Conservation (phyloP, 2,329 filamentous ascomycete species). For the Penicillium crustosum region DNA sequence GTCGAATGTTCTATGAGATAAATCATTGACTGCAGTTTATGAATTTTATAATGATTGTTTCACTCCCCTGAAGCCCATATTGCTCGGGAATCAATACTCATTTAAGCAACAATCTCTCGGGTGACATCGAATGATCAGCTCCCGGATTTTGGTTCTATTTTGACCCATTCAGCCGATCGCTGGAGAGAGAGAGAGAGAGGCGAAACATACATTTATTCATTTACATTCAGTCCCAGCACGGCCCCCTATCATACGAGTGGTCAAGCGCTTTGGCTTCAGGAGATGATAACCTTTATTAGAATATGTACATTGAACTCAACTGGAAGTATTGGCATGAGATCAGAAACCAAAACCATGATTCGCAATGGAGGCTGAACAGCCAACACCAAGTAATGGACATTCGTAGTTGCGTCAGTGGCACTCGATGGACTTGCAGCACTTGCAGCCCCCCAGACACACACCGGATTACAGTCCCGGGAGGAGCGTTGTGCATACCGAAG, state of each 20-base stretch:
- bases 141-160: not conserved
- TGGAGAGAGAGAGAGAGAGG: no score
- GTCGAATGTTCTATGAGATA: constrained; percentile 2
- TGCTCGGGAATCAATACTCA: not conserved
- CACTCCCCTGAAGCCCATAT: not conserved
- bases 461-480: not conserved
- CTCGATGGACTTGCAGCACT: not conserved
- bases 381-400: not conserved
- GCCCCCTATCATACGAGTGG: not conserved
- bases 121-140: not conserved
- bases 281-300: constrained; percentile 1
- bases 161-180: not conserved
- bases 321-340: not conserved
- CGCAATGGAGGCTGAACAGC: not conserved
- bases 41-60: constrained; percentile 1
- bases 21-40: constrained; percentile 5
- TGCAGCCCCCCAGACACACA: not conserved
- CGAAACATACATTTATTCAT: not conserved
- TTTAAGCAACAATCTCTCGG: not conserved
- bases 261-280: not conserved
- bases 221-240: not conserved
- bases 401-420: constrained; percentile 3
- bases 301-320: not conserved
- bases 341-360: not conserved
- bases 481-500: constrained; percentile 1